Percentiles rank a stretch among this genome's conserved stretches.
Evolutionary conservation across 2,329 filamentous ascomycete species (phyloP).

Genomic region (Cadophora sp.): DNA sequence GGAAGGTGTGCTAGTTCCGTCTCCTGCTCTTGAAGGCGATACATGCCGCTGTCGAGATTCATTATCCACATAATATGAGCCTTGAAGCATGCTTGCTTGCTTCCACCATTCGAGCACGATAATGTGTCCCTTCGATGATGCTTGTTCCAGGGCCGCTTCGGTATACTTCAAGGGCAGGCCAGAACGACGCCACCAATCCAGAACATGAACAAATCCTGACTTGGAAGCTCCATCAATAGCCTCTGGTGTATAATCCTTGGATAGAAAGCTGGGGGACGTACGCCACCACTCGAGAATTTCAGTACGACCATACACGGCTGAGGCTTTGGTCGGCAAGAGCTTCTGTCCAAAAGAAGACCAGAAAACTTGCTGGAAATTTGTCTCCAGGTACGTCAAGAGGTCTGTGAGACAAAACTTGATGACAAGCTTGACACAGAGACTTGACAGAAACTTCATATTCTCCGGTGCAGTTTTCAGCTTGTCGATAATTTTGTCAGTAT

Average conservation of each 20-base stretch:
- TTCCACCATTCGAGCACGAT: conserved; percentile 94
- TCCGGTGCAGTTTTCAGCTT: conserved; percentile 76
- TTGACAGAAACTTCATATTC: conserved; percentile 74
- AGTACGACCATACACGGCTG: conserved; percentile 81
- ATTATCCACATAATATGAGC: conserved; percentile 54
- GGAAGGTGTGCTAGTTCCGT: conserved; percentile 24
- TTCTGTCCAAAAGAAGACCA: conserved; percentile 84
- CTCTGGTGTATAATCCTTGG: conserved; percentile 78
- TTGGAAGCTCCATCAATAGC: conserved; percentile 87
- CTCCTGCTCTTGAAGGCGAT: conserved; percentile 27
- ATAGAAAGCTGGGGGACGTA: conserved; percentile 79
- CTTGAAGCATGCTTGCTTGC: conserved; percentile 66
- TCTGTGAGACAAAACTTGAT: conserved; percentile 88
- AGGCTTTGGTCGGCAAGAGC: conserved; percentile 86
- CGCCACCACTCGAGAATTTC: conserved; percentile 93
- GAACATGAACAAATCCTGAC: conserved; percentile 81
- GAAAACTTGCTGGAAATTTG: conserved; percentile 75
- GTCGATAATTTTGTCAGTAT: conserved; percentile 73
- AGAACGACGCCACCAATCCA: conserved; percentile 91
- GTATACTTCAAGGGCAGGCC: conserved; percentile 84
- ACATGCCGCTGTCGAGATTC: conserved; percentile 39
- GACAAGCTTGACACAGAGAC: conserved; percentile 83
- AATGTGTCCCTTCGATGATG: conserved; percentile 84
- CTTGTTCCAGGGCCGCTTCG: conserved; percentile 85
- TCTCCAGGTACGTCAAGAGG: conserved; percentile 75